Evolutionary conservation across 2,329 filamentous ascomycete genomes (phyloP).

Genomic region (Pseudogymnoascus sp.): DNA sequence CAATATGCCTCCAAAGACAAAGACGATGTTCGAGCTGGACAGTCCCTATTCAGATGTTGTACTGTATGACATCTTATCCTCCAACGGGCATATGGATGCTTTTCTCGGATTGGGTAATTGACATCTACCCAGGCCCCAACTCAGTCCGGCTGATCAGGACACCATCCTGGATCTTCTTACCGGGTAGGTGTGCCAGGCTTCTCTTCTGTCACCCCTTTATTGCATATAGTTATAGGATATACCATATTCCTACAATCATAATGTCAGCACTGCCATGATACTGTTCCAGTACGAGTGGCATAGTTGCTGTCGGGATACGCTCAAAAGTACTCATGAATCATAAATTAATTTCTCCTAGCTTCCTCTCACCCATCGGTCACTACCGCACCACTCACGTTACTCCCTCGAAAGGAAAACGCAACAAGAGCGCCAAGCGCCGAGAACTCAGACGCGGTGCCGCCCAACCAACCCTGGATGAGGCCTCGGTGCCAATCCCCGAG

Average conservation of each 20-base stretch:
- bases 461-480: conserved; percentile 26
- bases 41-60: conserved; percentile 54
- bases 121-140: conserved; percentile 46
- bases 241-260: not conserved
- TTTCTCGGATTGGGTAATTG: not conserved
- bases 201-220: not conserved
- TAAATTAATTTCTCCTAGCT: conserved; percentile 35
- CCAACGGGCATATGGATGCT: not conserved
- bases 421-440: conserved; percentile 45
- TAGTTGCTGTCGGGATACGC: not conserved
- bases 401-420: conserved; percentile 55
- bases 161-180: conserved; percentile 60
- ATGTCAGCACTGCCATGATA: not conserved
- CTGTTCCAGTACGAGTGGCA: not conserved
- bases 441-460: conserved; percentile 22
- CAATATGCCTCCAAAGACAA: conserved; percentile 46
- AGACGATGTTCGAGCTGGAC: conserved; percentile 56
- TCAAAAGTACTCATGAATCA: not conserved
- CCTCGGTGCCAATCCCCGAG: conserved; percentile 35
- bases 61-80: conserved; percentile 42
- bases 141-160: conserved; percentile 52
- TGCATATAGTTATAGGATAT: not conserved
- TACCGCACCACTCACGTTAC: conserved; percentile 48
- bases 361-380: conserved; percentile 57
- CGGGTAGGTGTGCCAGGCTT: conserved; percentile 42